phyloP scores from a whole-genome alignment of 176 grass and related monocot genomes.

The Puccinellia tenuiflora region DNA sequence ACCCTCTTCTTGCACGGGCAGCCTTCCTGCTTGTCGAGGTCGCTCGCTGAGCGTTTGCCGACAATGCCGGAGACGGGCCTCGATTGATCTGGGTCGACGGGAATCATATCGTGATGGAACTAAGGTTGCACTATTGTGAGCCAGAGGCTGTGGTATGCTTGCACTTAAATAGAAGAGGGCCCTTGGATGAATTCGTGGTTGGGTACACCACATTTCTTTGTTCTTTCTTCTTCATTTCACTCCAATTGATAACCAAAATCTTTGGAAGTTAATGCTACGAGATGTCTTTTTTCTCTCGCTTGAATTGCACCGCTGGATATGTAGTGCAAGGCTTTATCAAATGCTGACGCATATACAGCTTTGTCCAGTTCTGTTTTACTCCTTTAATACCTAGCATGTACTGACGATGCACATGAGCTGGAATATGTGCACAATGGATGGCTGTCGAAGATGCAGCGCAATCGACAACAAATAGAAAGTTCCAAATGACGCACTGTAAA shows the following conservation, averaged over 20 bases:
- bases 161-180: not conserved
- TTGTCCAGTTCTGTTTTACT: not conserved
- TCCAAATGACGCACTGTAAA: not conserved
- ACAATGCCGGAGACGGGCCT: not conserved
- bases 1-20: not conserved
- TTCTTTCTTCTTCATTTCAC: not conserved
- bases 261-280: not conserved
- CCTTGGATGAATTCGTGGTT: not conserved
- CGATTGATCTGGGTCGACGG: not conserved
- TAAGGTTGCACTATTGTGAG: not conserved
- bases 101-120: not conserved
- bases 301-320: not conserved
- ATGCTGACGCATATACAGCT: not conserved
- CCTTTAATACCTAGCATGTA: not conserved
- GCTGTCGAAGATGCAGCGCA: not conserved
- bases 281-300: not conserved
- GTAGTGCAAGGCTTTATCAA: not conserved
- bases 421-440: not conserved
- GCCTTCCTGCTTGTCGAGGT: not conserved
- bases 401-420: too few relatives aligned
- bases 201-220: not conserved
- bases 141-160: not conserved
- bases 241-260: not conserved
- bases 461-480: not conserved
- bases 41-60: not conserved